Base-by-base conservation (phyloP, 768 basidiomycete genomes). In the Suillus americanus region DNA sequence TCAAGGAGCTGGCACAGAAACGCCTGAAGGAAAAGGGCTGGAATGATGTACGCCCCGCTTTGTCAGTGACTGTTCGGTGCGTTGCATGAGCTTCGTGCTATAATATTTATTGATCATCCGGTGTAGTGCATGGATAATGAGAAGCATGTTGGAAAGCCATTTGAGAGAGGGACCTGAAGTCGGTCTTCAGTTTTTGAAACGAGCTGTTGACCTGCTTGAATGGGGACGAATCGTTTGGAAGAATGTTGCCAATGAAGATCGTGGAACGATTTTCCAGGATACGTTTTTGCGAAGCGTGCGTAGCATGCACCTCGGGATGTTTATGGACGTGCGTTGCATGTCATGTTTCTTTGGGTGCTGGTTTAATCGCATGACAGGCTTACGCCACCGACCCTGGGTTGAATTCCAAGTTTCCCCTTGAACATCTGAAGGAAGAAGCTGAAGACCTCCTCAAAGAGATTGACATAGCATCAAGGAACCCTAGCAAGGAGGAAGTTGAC, bases 41-140 rank as follows among this genome's bases (percentile, higher is more conserved):
- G 77, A 62, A 71, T 43, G 48, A 55, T 18, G 66, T 71, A 16
- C 72, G 75, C 12, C 74, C 72, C 0, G 80, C 81, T 5, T 67
- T 83, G 37, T 53, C 79, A 3, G 66, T 70, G 5, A 82, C 81
- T 25, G 69, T 81, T 50, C 70, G 82, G 81, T 79, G 65, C 13
- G 74, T 64, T 10, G 25, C 10, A 12, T 28, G 25, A 30, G 13
- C 23, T 25, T 12, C 8, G 18, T 37, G 6, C 25, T 50, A n/a
- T 45, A 16, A 28, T 23, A 14, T 13, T 10, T 40, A 23, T 46
- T 62, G 64, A 65, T 30, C 18, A 4, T 20, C 10, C 1, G 13
- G 5, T n/a, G 8, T 25, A 73, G 72, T n/a, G 62, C 28, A 20
- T 73, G 69, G 72, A 67, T 73, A 37, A 64, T 71, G 57, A 61